Conservation (phyloP, 139 green algal genomes). For the Penium margaritaceum region DNA sequence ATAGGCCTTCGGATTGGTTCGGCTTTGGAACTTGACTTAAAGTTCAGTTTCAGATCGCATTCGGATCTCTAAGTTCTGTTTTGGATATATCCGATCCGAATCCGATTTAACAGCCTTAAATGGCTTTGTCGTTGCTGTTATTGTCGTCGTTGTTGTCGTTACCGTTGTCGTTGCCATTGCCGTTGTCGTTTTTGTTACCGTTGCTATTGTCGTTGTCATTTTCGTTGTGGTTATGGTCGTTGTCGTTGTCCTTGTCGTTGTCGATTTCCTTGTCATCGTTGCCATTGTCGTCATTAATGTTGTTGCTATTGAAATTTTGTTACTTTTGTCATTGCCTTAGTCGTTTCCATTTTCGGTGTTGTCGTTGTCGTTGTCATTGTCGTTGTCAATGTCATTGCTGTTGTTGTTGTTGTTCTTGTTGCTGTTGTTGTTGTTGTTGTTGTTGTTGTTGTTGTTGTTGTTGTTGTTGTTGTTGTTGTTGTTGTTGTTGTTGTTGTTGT, state of each 20-base stretch:
- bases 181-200: not conserved
- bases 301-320: constrained; percentile 14
- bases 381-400: constrained; percentile 15
- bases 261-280: not conserved
- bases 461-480: constrained; percentile 29
- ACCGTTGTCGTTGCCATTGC: constrained; percentile 1
- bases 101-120: not conserved
- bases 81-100: not conserved
- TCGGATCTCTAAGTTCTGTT: not conserved
- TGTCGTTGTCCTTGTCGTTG: not conserved
- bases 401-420: constrained; percentile 25
- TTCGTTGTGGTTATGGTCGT: not conserved
- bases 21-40: no score
- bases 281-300: constrained; percentile 2
- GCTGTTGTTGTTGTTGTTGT: constrained; percentile 27
- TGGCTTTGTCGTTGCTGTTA: constrained; percentile 9
- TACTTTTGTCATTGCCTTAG: constrained; percentile 2
- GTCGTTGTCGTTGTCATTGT: constrained; percentile 12
- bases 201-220: constrained; percentile 5
- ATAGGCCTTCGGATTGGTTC: no score
- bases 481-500: constrained; percentile 33
- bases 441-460: constrained; percentile 33
- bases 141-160: constrained; percentile 15
- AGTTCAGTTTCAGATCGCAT: no score
- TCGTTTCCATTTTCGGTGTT: not conserved